Conservation (phyloP, 164 flowering plant genomes). For the Kingdonia uniflora region DNA sequence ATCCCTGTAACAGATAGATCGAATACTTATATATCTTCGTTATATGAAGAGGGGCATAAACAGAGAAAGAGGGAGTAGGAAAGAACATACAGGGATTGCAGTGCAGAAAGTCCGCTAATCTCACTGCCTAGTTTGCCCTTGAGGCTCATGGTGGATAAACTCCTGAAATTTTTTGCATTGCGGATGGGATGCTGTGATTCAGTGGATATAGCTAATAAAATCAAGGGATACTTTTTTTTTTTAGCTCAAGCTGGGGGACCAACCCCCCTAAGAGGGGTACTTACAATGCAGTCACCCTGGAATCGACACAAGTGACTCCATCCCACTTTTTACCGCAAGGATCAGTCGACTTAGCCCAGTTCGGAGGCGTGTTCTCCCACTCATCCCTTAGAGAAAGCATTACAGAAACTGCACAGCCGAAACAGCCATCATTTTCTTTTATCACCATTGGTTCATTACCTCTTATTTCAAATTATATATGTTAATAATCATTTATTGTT, state of each 20-base stretch:
- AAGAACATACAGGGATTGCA: slow-evolving; percentile 61
- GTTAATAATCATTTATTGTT: no score
- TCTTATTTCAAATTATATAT: no score
- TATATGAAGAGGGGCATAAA: not conserved
- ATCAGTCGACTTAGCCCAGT: slow-evolving; percentile 57
- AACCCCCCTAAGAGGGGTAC: no score
- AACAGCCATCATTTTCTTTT: not conserved
- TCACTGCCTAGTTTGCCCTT: slow-evolving; percentile 61
- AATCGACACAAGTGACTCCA: slow-evolving; percentile 61
- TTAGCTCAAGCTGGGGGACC: no score
- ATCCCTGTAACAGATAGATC: slow-evolving; percentile 76
- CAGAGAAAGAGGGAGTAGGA: not conserved
- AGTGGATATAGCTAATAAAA: not conserved
- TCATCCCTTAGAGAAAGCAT: slow-evolving; percentile 41
- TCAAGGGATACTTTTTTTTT: no score
- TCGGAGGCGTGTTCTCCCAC: slow-evolving; percentile 74
- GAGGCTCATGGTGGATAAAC: slow-evolving; percentile 67
- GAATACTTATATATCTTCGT: not conserved
- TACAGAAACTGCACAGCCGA: slow-evolving; percentile 30
- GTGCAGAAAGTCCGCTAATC: slow-evolving; percentile 62
- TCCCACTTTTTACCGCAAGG: slow-evolving; percentile 77
- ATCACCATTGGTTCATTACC: no score
- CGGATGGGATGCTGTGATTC: no score
- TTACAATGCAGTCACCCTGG: slow-evolving; percentile 69
- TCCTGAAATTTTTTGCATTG: no score